Percentiles rank a stretch among this genome's conserved stretches.
phyloP scores from a whole-genome alignment of 78 protist species.

The Speleostelium caveatum region DNA sequence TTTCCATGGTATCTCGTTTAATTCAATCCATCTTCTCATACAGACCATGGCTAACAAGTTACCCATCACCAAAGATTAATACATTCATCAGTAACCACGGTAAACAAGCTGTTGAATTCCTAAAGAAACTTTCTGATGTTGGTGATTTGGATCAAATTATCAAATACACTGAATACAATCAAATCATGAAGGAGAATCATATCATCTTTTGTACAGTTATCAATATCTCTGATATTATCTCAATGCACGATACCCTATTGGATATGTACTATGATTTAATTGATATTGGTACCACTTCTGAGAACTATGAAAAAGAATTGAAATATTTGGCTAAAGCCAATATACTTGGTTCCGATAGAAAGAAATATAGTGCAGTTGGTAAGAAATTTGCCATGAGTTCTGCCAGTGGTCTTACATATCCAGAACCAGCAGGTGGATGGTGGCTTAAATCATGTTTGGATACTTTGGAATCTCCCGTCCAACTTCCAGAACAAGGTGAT shows the following conservation, averaged over 20 bases:
- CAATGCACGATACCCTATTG: constrained; percentile 49
- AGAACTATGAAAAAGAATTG: background rate
- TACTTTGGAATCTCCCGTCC: constrained; percentile 39
- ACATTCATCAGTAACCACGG: constrained; percentile 14
- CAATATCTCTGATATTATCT: constrained; percentile 43
- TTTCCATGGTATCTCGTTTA: constrained; percentile 33
- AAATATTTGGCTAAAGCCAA: background rate
- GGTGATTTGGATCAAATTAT: constrained; percentile 47
- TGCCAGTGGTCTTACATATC: background rate
- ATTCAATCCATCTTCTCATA: constrained; percentile 49
- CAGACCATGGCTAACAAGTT: constrained; percentile 27
- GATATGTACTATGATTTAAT: constrained; percentile 27
- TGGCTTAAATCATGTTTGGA: constrained; percentile 15
- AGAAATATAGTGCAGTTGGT: background rate
- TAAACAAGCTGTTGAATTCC: constrained; percentile 13
- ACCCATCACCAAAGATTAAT: constrained; percentile 20
- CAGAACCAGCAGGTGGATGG: background rate
- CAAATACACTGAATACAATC: constrained; percentile 51
- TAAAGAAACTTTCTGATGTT: constrained; percentile 4
- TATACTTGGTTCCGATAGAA: background rate
- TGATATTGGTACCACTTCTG: constrained; percentile 21
- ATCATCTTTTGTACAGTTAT: constrained; percentile 53
- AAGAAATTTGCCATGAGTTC: background rate
- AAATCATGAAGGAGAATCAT: constrained; percentile 48
- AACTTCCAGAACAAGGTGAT: constrained; percentile 75